Conservation (phyloP, 345 rosid species). For the Pistacia integerrima region DNA sequence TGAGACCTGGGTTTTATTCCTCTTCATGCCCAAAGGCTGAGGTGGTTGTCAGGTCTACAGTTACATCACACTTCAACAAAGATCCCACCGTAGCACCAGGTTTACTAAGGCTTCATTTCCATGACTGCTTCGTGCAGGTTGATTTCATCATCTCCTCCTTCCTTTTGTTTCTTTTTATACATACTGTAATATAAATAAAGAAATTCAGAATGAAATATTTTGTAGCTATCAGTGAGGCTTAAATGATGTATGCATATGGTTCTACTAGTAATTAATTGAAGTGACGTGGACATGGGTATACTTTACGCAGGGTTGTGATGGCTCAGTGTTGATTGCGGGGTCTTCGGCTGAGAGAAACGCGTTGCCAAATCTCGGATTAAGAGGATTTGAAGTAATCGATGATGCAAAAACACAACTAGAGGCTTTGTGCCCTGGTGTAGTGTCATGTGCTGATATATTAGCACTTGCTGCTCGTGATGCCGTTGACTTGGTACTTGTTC, state of each 20-base stretch:
- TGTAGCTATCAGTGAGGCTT: too few species aligned
- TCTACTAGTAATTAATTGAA: too few species aligned
- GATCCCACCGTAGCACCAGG: slow-evolving; percentile 66
- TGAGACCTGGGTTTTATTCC: slow-evolving; percentile 60
- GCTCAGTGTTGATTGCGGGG: slow-evolving; percentile 35
- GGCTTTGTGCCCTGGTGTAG: slow-evolving; percentile 37
- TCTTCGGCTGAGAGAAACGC: slow-evolving; percentile 37
- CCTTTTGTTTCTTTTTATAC: neutral
- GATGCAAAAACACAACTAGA: slow-evolving; percentile 42
- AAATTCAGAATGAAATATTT: too few species aligned
- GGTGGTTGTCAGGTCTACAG: slow-evolving; percentile 54
- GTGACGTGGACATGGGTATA: too few species aligned
- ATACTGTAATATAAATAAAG: too few species aligned
- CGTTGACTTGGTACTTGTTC: slow-evolving; percentile 34
- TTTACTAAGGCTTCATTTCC: slow-evolving; percentile 77
- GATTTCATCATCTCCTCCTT: neutral
- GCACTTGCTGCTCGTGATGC: slow-evolving; percentile 48
- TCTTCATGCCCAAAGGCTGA: slow-evolving; percentile 62
- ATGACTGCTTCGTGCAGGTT: slow-evolving; percentile 79
- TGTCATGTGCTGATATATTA: slow-evolving; percentile 48
- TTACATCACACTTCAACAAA: slow-evolving; percentile 55
- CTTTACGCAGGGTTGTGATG: slow-evolving; percentile 38
- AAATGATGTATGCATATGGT: too few species aligned
- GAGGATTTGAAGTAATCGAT: slow-evolving; percentile 42
- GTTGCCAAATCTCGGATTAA: slow-evolving; percentile 29